phyloP scores from a whole-genome alignment of 2,329 filamentous ascomycete genomes.

The Ophiostoma himal-ulmi region DNA sequence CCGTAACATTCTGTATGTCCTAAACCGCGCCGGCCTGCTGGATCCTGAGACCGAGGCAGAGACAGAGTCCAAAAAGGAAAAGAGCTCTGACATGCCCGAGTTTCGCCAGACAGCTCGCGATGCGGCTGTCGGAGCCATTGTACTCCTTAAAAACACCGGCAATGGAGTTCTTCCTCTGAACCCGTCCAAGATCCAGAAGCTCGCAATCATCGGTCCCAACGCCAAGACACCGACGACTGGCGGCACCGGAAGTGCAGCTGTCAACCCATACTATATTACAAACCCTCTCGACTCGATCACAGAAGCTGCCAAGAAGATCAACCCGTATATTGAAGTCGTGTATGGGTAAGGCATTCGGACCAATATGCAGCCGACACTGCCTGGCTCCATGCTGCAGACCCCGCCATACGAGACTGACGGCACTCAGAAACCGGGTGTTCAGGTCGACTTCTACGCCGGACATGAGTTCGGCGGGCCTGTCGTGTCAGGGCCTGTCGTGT shows the following conservation, averaged over 20 bases:
- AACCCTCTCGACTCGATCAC: slow-evolving; percentile 23
- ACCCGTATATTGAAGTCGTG: slow-evolving; percentile 21
- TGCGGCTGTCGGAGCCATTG: slow-evolving; percentile 27
- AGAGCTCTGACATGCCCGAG: slow-evolving; percentile 24
- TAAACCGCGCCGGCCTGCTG: slow-evolving; percentile 17
- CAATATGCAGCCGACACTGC: slow-evolving; percentile 24
- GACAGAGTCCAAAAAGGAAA: slow-evolving; percentile 18
- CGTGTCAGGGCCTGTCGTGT: slow-evolving; percentile 22
- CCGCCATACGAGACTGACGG: background rate
- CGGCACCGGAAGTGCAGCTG: slow-evolving; percentile 28
- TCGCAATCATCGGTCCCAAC: slow-evolving; percentile 27
- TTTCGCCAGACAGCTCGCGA: slow-evolving; percentile 25
- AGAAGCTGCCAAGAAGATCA: background rate
- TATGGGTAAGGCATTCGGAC: slow-evolving; percentile 23
- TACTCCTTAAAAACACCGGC: slow-evolving; percentile 28
- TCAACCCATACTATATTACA: slow-evolving; percentile 27
- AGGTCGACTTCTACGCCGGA: slow-evolving; percentile 26
- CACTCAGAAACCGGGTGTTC: slow-evolving; percentile 17
- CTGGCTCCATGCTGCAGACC: slow-evolving; percentile 16
- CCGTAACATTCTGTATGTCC: slow-evolving; percentile 14
- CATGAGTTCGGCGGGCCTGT: slow-evolving; percentile 23
- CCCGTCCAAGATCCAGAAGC: slow-evolving; percentile 8
- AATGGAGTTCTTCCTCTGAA: slow-evolving; percentile 27
- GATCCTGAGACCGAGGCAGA: slow-evolving; percentile 10
- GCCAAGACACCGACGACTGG: slow-evolving; percentile 25